Percentiles rank a stretch among this genome's conserved stretches.
These are phyloP conservation scores for Rutstroemia sp. DNA, from an alignment of 2,329 filamentous ascomycete species.

Conservation along the genomic window DNA sequence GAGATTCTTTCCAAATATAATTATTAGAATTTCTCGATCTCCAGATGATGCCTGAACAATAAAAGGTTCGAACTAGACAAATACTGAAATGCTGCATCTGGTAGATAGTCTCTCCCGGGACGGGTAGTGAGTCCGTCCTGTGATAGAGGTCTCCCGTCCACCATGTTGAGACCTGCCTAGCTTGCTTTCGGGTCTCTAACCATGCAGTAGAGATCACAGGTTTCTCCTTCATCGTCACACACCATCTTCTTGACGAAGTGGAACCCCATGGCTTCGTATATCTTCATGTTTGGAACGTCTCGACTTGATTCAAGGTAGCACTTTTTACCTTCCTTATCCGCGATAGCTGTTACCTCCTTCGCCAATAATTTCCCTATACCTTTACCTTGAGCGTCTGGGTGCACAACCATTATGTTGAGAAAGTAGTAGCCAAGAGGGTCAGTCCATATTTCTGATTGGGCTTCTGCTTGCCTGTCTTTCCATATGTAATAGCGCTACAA, in stretches of 20 bases:
- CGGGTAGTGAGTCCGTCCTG: too few species aligned
- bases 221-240: slow-evolving; percentile 54
- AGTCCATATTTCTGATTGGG: slow-evolving; percentile 56
- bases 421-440: slow-evolving; percentile 66
- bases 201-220: slow-evolving; percentile 45
- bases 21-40: too few species aligned
- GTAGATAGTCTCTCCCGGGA: background rate
- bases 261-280: slow-evolving; percentile 66
- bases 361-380: slow-evolving; percentile 61
- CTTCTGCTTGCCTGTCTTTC: slow-evolving; percentile 57
- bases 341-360: slow-evolving; percentile 51
- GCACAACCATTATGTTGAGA: slow-evolving; percentile 66
- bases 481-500: slow-evolving; percentile 60
- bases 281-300: slow-evolving; percentile 59
- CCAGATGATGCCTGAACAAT: too few species aligned
- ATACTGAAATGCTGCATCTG: too few species aligned
- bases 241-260: slow-evolving; percentile 55
- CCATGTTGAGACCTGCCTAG: background rate
- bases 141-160: background rate
- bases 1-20: too few species aligned
- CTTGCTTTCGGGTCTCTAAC: slow-evolving; percentile 33
- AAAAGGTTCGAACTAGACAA: too few species aligned
- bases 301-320: slow-evolving; percentile 68
- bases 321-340: slow-evolving; percentile 54
- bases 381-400: slow-evolving; percentile 55